These are phyloP conservation scores for Rhodamnia rubescens DNA, from an alignment of 345 rosid genomes.

Conservation along the genomic window DNA sequence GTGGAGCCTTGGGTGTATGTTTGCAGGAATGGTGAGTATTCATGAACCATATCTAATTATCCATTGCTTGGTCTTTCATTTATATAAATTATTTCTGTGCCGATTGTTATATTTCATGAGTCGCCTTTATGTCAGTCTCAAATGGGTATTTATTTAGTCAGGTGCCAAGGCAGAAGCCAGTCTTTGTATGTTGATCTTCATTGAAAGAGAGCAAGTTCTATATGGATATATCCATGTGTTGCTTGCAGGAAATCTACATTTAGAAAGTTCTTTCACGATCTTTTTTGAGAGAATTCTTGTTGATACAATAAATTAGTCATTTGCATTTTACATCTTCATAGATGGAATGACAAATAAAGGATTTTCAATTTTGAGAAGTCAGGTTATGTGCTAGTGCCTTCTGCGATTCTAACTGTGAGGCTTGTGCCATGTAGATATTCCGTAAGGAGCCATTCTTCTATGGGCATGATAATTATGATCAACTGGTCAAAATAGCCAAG, in stretches of 20 bases:
- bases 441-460: slow-evolving; percentile 98
- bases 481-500: slow-evolving; percentile 94
- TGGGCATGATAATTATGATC: slow-evolving; percentile 98
- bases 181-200: not conserved
- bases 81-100: not conserved
- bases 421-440: slow-evolving; percentile 62
- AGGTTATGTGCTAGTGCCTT: not conserved
- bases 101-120: not conserved
- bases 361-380: slow-evolving; percentile 5
- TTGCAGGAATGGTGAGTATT: slow-evolving; percentile 88
- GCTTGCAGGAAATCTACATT: not conserved
- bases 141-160: not conserved
- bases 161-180: not conserved
- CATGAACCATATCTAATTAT: not conserved
- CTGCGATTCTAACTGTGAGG: slow-evolving; percentile 14
- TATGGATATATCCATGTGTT: not conserved
- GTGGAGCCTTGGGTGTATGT: slow-evolving; percentile 99
- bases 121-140: not conserved
- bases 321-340: slow-evolving; percentile 16
- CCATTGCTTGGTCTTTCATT: not conserved
- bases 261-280: not conserved
- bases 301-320: slow-evolving; percentile 2
- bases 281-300: not conserved
- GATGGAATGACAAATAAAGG: slow-evolving; percentile 5
- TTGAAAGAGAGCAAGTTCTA: not conserved